phyloP scores from a whole-genome alignment of 225 moss, liverwort and hornwort genomes.

The Ulota crispa region DNA sequence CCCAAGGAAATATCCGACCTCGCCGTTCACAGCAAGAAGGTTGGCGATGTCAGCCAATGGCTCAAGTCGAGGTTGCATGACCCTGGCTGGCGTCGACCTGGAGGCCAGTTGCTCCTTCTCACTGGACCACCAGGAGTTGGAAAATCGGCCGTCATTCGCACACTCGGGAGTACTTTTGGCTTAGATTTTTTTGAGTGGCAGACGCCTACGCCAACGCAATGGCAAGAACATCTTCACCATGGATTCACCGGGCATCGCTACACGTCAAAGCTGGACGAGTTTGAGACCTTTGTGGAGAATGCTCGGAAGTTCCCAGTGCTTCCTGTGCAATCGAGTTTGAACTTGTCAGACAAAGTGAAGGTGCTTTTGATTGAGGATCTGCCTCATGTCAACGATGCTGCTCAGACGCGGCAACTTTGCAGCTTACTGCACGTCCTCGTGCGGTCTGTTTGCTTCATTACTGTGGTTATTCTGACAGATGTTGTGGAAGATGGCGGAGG shows the following conservation, averaged over 20 bases:
- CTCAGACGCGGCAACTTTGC: slow-evolving; percentile 58
- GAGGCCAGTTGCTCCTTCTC: slow-evolving; percentile 64
- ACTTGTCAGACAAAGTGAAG: slow-evolving; percentile 42
- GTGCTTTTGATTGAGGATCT: slow-evolving; percentile 86
- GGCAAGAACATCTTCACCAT: slow-evolving; percentile 89
- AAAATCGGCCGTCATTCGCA: slow-evolving; percentile 70
- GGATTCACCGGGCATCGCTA: slow-evolving; percentile 64
- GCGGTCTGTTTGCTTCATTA: slow-evolving; percentile 57
- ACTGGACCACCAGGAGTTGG: slow-evolving; percentile 93
- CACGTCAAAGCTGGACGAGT: slow-evolving; percentile 90
- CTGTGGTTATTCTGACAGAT: slow-evolving; percentile 78
- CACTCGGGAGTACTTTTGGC: slow-evolving; percentile 45
- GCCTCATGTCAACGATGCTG: slow-evolving; percentile 57
- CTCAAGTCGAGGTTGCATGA: slow-evolving; percentile 58
- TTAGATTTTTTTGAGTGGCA: slow-evolving; percentile 79
- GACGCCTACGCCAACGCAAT: slow-evolving; percentile 82
- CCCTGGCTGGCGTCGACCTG: slow-evolving; percentile 40
- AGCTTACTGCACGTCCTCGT: slow-evolving; percentile 47
- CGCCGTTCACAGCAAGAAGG: slow-evolving; percentile 78
- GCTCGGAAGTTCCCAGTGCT: slow-evolving; percentile 71
- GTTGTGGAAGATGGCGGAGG: slow-evolving; percentile 51
- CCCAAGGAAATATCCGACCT: slow-evolving; percentile 60
- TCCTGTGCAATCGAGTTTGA: slow-evolving; percentile 34
- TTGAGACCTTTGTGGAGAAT: slow-evolving; percentile 71
- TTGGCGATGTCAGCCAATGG: slow-evolving; percentile 85